phyloP scores from a whole-genome alignment of 2,329 filamentous ascomycete species.

The Ustulina deusta region DNA sequence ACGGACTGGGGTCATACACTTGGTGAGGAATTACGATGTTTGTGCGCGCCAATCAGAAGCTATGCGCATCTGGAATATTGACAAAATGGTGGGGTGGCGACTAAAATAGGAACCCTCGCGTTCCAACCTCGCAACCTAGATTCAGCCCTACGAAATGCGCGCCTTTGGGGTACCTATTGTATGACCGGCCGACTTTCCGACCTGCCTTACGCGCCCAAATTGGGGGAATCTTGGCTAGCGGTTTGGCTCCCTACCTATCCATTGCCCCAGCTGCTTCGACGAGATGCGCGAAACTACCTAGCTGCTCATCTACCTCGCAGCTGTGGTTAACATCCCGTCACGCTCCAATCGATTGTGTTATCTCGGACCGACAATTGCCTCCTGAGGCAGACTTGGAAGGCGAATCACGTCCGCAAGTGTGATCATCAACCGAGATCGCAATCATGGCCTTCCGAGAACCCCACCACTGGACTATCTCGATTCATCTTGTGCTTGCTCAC shows the following conservation, averaged over 20 bases:
- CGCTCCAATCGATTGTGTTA: neutral
- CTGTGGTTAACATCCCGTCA: neutral
- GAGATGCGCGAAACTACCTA: neutral
- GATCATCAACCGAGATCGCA: neutral
- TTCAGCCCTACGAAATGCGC: conserved; percentile 39
- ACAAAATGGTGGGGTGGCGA: conserved; percentile 36
- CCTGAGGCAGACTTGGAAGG: neutral
- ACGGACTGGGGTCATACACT: conserved; percentile 15
- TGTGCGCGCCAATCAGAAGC: conserved; percentile 41
- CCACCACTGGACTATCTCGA: conserved; percentile 3
- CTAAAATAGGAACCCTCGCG: conserved; percentile 34
- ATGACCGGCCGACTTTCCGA: neutral
- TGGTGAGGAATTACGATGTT: conserved; percentile 7
- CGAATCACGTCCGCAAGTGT: neutral
- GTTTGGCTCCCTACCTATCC: neutral
- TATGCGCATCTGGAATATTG: conserved; percentile 36
- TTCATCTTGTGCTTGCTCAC: conserved; percentile 15
- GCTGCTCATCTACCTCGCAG: neutral
- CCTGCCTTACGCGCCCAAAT: neutral
- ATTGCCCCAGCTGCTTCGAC: neutral
- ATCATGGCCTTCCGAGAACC: conserved; percentile 1
- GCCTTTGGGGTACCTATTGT: conserved; percentile 27
- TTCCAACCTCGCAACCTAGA: conserved; percentile 37
- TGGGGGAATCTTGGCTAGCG: neutral
- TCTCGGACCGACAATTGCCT: neutral